Percentiles rank a stretch among this genome's conserved stretches.
phyloP scores from a whole-genome alignment of 345 rosid genomes.

The Sonneratia caseolaris region DNA sequence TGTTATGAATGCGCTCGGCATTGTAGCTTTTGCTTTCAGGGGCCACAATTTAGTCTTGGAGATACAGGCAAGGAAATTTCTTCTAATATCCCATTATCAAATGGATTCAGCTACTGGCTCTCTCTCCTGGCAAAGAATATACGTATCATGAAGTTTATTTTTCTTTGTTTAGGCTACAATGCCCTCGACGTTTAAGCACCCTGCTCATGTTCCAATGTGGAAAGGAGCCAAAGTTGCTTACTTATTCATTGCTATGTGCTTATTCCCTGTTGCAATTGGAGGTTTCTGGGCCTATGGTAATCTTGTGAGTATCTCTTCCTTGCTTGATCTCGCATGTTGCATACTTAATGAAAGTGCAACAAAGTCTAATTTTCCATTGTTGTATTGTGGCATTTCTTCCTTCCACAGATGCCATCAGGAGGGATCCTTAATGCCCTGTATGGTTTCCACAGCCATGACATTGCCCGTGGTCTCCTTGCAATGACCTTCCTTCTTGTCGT shows the following conservation, averaged over 20 bases:
- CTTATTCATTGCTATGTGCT: conserved; percentile 77
- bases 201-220: conserved; percentile 99
- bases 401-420: conserved; percentile 76
- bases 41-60: conserved; percentile 88
- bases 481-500: conserved; percentile 81
- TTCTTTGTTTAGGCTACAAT: conserved; percentile 61
- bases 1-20: conserved; percentile 88
- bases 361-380: background rate
- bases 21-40: conserved; percentile 84
- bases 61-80: conserved; percentile 55
- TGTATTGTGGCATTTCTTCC: background rate
- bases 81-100: background rate
- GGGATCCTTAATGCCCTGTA: conserved; percentile 83
- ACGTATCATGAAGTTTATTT: background rate
- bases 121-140: too few species aligned
- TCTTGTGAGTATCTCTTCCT: conserved; percentile 45
- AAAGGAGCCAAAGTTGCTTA: conserved; percentile 96
- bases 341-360: background rate
- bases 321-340: background rate
- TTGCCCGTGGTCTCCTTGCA: conserved; percentile 83
- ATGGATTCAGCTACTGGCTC: background rate
- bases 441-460: conserved; percentile 81
- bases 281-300: conserved; percentile 98
- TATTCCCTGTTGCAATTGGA: conserved; percentile 87
- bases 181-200: conserved; percentile 97